phyloP scores from a whole-genome alignment of 208 protist genomes.

The Kentomonas sorsogonicus region DNA sequence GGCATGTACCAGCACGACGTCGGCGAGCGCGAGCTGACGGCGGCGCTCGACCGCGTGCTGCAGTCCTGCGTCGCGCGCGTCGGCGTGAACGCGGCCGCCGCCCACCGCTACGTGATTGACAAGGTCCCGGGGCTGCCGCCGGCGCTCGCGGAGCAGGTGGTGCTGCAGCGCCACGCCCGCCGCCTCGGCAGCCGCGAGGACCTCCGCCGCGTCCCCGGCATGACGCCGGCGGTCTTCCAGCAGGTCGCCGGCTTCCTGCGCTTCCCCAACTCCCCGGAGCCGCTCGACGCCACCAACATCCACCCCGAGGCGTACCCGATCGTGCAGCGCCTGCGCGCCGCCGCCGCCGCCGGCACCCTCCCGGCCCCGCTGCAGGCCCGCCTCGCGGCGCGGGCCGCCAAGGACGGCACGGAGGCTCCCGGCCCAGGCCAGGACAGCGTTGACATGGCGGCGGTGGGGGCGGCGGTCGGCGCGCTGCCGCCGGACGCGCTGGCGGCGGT shows the following conservation, averaged over 20 bases:
- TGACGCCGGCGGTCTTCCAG: slow-evolving; percentile 66
- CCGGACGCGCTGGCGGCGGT: slow-evolving; percentile 13
- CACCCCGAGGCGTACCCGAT: slow-evolving; percentile 79
- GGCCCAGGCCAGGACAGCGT: background rate
- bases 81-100: slow-evolving; percentile 71
- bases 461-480: slow-evolving; percentile 13
- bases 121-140: slow-evolving; percentile 72
- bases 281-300: slow-evolving; percentile 75
- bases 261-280: slow-evolving; percentile 80
- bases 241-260: slow-evolving; percentile 85
- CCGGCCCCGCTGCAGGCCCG: slow-evolving; percentile 8
- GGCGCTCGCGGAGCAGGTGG: slow-evolving; percentile 68
- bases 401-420: background rate
- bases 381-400: background rate
- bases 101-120: slow-evolving; percentile 76
- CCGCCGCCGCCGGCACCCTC: slow-evolving; percentile 21
- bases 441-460: slow-evolving; percentile 17
- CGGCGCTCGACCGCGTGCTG: slow-evolving; percentile 50
- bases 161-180: slow-evolving; percentile 51
- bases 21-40: slow-evolving; percentile 49
- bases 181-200: slow-evolving; percentile 67
- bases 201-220: slow-evolving; percentile 62
- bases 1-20: slow-evolving; percentile 92
- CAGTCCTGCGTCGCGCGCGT: slow-evolving; percentile 74
- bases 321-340: slow-evolving; percentile 33